These are phyloP conservation scores for Globisporangium cederbergense DNA, from an alignment of 352 stramenopile species.

Conservation along the genomic window DNA sequence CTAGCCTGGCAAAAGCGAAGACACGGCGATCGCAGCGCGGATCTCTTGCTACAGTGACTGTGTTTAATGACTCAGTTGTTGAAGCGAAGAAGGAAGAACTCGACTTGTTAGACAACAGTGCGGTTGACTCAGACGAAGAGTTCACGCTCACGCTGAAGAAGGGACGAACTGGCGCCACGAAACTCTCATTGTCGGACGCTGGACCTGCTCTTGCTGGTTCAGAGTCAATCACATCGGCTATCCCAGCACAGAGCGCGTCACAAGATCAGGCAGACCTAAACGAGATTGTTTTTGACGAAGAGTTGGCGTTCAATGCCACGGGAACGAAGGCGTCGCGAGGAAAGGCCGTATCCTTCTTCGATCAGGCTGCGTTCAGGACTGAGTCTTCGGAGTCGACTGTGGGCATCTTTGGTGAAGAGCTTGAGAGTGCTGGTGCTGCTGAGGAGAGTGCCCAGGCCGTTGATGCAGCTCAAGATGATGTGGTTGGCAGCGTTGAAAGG, in stretches of 20 bases:
- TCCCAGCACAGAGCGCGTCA: background rate
- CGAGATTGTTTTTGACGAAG: slow-evolving; percentile 11
- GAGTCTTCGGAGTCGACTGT: background rate
- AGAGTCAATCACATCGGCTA: background rate
- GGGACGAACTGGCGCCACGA: background rate
- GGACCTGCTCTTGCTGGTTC: background rate
- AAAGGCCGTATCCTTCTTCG: slow-evolving; percentile 14
- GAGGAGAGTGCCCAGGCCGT: background rate
- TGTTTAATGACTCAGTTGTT: background rate
- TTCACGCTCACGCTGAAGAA: slow-evolving; percentile 9
- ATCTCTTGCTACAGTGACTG: background rate
- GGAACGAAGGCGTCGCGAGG: background rate
- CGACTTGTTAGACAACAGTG: background rate
- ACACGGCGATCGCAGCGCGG: background rate
- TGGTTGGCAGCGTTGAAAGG: background rate
- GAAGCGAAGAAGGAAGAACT: background rate
- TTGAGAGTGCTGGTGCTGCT: background rate
- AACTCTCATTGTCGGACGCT: background rate
- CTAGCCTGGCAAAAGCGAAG: slow-evolving; percentile 28
- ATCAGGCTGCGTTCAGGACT: background rate
- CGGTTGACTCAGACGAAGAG: slow-evolving; percentile 10
- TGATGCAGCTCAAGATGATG: background rate
- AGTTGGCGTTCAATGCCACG: slow-evolving; percentile 5
- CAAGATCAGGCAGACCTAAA: background rate
- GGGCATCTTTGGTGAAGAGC: slow-evolving; percentile 6